Evolutionary conservation across 176 grass and related monocot species (phyloP), one percentile per base, ranked within the genome.

Genomic region (Leersia perrieri): DNA sequence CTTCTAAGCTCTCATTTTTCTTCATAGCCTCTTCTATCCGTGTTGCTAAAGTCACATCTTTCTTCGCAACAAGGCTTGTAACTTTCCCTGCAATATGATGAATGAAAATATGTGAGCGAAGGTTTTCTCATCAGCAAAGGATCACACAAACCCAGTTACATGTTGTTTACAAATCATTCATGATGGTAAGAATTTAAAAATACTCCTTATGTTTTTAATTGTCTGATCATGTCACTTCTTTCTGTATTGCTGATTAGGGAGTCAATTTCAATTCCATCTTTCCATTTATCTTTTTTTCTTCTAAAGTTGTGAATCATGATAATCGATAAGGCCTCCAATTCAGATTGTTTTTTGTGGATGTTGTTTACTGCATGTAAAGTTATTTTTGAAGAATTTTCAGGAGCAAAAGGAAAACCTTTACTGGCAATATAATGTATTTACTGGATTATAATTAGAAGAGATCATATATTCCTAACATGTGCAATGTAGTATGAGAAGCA

Each of bases 1-100:
- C 79, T 88, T 99, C 96, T 68, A 99, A 88, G 68, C 96, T 99
- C 79, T 95, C 92, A 10, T 99, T 99, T 87, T 93, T 99, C 84
- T 93, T 95, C 5, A 99, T 95, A 23, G 90, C 92, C 22, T 99
- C 96, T 75, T 99, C 96, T 1, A 95, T 99, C 68, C 87, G 75
- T 45, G 81, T 77, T 12, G 96, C 96, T 87, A 99, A 83, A 86
- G 71, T 68, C 53, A 91, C 63, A 62, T 99, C 90, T 88, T 89
- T 99, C 92, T 99, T 99, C 14, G 90, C 90, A 6, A 95, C 88
- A 82, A 99, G 86, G 63, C 96, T 95, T 18, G 92, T 99, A 72
- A 99, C 88, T 93, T 95, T 95, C 35, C 96, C 96, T 99, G 72
- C 85, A 88, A 67, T 80, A 44, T 9, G 60, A 6, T 29, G 14